Evolutionary conservation across 2,329 filamentous ascomycete species (phyloP).

Genomic region (Karstenula rhodostoma): DNA sequence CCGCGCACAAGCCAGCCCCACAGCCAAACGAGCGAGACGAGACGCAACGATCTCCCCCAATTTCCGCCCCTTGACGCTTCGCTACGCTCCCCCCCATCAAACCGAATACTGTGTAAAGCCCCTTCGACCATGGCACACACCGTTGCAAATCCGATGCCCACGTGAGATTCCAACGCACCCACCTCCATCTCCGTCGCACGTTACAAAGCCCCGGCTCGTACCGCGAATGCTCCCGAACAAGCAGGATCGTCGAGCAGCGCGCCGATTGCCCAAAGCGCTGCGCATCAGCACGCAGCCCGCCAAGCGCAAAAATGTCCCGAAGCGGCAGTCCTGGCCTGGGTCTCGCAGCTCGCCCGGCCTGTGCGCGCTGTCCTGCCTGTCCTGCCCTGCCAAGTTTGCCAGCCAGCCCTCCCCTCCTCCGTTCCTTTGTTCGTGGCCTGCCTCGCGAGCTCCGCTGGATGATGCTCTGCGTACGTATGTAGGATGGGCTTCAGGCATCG

Average conservation of each 20-base stretch:
- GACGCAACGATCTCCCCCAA: constrained; percentile 9
- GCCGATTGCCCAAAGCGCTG: not conserved
- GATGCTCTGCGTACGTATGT: too few species aligned
- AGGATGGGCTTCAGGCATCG: not conserved
- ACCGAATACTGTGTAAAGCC: not conserved
- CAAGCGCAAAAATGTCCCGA: constrained; percentile 3
- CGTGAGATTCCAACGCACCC: not conserved
- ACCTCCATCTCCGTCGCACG: constrained; percentile 4
- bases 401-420: not conserved
- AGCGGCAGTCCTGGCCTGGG: not conserved
- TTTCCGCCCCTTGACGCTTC: constrained; percentile 2
- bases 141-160: not conserved
- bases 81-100: constrained; percentile 1
- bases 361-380: not conserved
- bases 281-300: not conserved
- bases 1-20: constrained; percentile 2
- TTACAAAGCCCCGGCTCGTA: not conserved
- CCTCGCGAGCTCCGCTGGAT: not conserved
- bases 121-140: not conserved
- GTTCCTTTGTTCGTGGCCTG: not conserved
- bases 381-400: not conserved
- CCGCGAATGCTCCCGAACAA: not conserved
- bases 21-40: not conserved
- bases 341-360: not conserved
- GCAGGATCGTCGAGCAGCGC: constrained; percentile 3